Percentiles rank a stretch among this genome's conserved stretches.
phyloP scores from a whole-genome alignment of 192 early-diverging fungal species.

The Pilaira anomala region DNA sequence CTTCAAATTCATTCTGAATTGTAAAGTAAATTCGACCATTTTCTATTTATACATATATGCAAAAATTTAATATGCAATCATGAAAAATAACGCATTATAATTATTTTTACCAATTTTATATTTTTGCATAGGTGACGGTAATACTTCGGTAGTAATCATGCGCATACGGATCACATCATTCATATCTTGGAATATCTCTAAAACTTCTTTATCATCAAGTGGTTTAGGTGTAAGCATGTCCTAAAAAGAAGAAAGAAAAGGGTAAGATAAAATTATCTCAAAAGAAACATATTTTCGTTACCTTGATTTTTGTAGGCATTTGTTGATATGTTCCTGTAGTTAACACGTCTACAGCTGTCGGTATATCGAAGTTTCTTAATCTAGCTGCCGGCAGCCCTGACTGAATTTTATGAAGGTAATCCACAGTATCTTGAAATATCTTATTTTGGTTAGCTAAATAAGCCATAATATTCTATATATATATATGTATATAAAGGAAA shows the following conservation, averaged over 20 bases:
- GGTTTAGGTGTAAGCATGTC: constrained; percentile 52
- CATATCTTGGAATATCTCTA: constrained; percentile 57
- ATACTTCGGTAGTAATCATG: constrained; percentile 65
- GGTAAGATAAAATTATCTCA: neutral
- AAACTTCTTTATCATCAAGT: constrained; percentile 57
- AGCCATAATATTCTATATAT: constrained; percentile 39
- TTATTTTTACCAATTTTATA: constrained; percentile 44
- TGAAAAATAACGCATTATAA: neutral
- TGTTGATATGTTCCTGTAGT: constrained; percentile 80
- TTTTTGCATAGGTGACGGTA: constrained; percentile 65
- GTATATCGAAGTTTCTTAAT: constrained; percentile 78
- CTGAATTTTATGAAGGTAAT: constrained; percentile 41
- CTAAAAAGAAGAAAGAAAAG: neutral
- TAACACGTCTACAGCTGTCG: constrained; percentile 81
- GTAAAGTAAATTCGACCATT: constrained; percentile 73
- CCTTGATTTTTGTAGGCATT: constrained; percentile 73
- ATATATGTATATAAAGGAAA: neutral
- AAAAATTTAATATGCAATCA: neutral
- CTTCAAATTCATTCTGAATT: constrained; percentile 71
- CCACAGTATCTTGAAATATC: constrained; percentile 31
- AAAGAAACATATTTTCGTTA: constrained; percentile 14
- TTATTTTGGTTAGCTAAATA: constrained; percentile 33
- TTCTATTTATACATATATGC: constrained; percentile 11
- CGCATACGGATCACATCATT: constrained; percentile 72
- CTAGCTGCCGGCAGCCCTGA: constrained; percentile 42